Evolutionary conservation across 352 stramenopile genomes (phyloP).

Genomic region (Globisporangium recalcitrans): DNA sequence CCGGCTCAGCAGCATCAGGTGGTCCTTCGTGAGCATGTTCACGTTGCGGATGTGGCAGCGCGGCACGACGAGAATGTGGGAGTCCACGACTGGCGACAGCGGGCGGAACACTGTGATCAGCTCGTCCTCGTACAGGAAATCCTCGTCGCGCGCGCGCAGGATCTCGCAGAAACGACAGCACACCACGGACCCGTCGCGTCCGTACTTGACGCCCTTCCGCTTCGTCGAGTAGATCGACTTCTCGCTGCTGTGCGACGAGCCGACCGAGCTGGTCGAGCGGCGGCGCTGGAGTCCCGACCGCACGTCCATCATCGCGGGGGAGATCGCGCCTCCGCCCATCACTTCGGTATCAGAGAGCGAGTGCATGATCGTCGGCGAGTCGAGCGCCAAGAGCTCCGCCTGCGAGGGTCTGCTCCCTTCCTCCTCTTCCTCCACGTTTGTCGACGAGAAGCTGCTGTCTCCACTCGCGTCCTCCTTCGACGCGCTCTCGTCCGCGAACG

Average conservation of each 20-base stretch:
- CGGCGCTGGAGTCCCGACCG: constrained; percentile 10
- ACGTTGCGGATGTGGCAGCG: constrained; percentile 83
- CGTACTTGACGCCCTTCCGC: constrained; percentile 77
- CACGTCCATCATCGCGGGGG: constrained; percentile 5
- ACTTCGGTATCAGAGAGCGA: constrained; percentile 45
- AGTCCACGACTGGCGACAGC: constrained; percentile 57
- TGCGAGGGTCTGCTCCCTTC: constrained; percentile 11
- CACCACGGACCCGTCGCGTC: constrained; percentile 47
- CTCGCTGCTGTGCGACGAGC: constrained; percentile 18
- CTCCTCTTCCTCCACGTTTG: constrained; percentile 8
- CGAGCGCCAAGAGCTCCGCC: constrained; percentile 2
- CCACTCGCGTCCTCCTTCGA: constrained; percentile 10
- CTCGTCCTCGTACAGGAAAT: constrained; percentile 81
- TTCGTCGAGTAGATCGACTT: constrained; percentile 38
- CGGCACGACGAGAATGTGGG: constrained; percentile 79
- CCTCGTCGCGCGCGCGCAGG: constrained; percentile 45
- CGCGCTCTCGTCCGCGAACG: background rate
- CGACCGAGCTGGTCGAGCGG: constrained; percentile 15
- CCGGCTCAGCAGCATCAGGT: constrained; percentile 51
- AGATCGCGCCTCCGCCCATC: constrained; percentile 21
- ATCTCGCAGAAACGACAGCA: constrained; percentile 87
- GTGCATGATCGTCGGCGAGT: constrained; percentile 21
- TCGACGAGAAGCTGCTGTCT: constrained; percentile 18
- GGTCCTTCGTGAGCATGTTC: constrained; percentile 61
- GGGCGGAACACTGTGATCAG: constrained; percentile 73